Conservation (phyloP, 2,329 filamentous ascomycete species). For the Hymenoscyphus infarciens region DNA sequence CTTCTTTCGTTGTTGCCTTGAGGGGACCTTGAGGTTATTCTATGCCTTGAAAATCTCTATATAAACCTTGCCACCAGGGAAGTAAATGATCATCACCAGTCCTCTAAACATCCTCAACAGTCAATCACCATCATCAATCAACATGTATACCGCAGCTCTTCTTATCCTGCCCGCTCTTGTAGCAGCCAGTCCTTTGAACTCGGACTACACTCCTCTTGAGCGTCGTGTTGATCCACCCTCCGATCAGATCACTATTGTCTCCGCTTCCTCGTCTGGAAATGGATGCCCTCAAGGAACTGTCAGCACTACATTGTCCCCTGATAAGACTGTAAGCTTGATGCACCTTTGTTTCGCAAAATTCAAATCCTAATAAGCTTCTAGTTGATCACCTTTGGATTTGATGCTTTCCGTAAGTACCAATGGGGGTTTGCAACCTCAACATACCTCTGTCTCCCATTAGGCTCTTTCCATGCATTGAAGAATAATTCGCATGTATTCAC, state of each 20-base stretch:
- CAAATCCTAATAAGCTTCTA: neutral
- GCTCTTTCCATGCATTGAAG: neutral
- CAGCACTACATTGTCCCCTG: constrained; percentile 17
- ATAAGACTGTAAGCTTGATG: constrained; percentile 19
- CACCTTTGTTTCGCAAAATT: neutral
- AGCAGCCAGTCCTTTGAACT: constrained; percentile 14
- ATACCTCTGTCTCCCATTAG: neutral
- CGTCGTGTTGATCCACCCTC: neutral
- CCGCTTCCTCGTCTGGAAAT: constrained; percentile 20
- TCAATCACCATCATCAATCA: constrained; percentile 10
- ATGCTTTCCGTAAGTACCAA: constrained; percentile 16
- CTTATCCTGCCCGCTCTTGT: constrained; percentile 21
- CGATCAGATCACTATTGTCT: constrained; percentile 18
- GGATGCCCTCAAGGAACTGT: constrained; percentile 23
- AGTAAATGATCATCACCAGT: constrained; percentile 5
- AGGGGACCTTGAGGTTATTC: neutral
- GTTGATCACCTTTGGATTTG: constrained; percentile 19
- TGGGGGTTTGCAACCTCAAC: neutral
- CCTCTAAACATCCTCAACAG: constrained; percentile 6
- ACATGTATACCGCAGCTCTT: constrained; percentile 19
- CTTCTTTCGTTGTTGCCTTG: constrained; percentile 7
- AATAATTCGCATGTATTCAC: neutral
- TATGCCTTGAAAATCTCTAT: constrained; percentile 12
- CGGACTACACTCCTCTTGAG: constrained; percentile 9
- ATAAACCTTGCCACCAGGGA: constrained; percentile 13